Evolutionary conservation across 768 basidiomycete genomes (phyloP).

Genomic region (Rhizopogon roseolus): DNA sequence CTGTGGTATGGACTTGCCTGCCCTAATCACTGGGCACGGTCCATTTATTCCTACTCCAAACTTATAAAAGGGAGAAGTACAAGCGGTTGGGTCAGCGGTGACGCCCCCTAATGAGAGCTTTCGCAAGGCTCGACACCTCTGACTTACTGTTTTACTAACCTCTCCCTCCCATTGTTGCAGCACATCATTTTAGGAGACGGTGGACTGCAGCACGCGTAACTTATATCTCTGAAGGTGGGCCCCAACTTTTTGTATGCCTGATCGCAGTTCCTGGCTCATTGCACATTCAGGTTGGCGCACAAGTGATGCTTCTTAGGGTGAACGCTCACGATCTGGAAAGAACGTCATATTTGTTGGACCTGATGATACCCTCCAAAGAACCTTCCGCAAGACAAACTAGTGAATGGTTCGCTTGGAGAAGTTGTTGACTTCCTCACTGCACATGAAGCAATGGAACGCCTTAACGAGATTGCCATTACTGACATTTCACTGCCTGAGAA

Average conservation of each 20-base stretch:
- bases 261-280: not conserved
- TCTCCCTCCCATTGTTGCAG: too few relatives aligned
- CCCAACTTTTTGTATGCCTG: not conserved
- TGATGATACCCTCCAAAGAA: constrained; percentile 19
- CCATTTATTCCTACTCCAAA: too few relatives aligned
- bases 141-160: too few relatives aligned
- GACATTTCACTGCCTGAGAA: constrained; percentile 17
- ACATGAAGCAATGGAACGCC: constrained; percentile 22
- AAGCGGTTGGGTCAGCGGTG: not conserved
- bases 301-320: constrained; percentile 66
- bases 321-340: not conserved
- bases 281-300: constrained; percentile 48
- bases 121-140: too few relatives aligned
- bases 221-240: constrained; percentile 49
- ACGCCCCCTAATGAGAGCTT: not conserved
- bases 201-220: too few relatives aligned
- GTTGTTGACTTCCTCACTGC: constrained; percentile 38
- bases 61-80: too few relatives aligned
- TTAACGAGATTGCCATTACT: constrained; percentile 24
- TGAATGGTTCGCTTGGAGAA: constrained; percentile 90
- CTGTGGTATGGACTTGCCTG: too few relatives aligned
- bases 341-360: not conserved
- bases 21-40: too few relatives aligned
- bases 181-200: too few relatives aligned
- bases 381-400: constrained; percentile 32